Evolutionary conservation across 139 green algal species (phyloP).

Genomic region (Ettlia oleoabundans): DNA sequence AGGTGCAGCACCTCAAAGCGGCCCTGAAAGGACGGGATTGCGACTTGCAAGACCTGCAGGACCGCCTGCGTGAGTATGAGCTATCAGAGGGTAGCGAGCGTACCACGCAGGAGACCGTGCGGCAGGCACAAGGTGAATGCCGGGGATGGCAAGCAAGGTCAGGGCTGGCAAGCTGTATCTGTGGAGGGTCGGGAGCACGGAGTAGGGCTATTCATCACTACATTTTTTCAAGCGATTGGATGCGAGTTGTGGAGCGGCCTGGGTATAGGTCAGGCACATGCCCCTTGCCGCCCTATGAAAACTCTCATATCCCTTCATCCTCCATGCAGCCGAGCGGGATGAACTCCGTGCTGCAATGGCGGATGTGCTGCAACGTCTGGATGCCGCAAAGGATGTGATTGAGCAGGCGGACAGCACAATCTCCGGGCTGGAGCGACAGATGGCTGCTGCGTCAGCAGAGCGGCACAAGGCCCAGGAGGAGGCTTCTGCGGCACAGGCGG

Average conservation of each 20-base stretch:
- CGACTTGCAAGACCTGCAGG: slow-evolving; percentile 7
- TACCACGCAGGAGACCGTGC: slow-evolving; percentile 11
- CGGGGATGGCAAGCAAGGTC: background rate
- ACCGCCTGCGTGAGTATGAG: slow-evolving; percentile 31
- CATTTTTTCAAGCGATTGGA: no score
- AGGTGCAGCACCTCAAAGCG: slow-evolving; percentile 44
- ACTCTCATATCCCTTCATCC: no score
- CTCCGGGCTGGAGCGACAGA: background rate
- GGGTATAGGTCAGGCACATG: no score
- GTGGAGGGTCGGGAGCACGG: no score
- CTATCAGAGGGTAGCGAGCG: slow-evolving; percentile 10
- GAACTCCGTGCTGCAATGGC: slow-evolving; percentile 21
- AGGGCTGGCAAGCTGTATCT: background rate
- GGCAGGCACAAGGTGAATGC: slow-evolving; percentile 14
- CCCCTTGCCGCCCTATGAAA: no score
- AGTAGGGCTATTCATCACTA: no score
- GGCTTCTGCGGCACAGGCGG: background rate
- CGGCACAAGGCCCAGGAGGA: background rate
- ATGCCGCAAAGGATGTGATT: slow-evolving; percentile 5
- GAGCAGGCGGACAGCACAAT: slow-evolving; percentile 5
- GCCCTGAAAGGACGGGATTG: slow-evolving; percentile 41
- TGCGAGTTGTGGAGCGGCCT: no score
- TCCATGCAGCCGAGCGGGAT: slow-evolving; percentile 28
- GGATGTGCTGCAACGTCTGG: slow-evolving; percentile 14
- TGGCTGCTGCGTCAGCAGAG: background rate